Evolutionary conservation across 2,329 filamentous ascomycete genomes (phyloP).

Genomic region (Metarhizium humberi): DNA sequence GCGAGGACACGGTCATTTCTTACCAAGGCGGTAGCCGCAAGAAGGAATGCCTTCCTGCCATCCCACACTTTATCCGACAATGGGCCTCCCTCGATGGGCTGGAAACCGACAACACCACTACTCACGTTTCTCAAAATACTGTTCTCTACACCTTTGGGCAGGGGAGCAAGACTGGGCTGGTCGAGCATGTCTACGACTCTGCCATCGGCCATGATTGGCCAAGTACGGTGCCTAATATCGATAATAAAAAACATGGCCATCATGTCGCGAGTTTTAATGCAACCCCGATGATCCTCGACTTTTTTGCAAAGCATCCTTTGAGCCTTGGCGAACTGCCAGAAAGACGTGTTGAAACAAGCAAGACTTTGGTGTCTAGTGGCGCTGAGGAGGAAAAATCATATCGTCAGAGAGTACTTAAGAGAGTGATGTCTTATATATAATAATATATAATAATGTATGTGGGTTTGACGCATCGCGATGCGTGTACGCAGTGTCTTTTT

Average conservation of each 20-base stretch:
- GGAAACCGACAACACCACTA: conserved; percentile 7
- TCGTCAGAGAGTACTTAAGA: too few relatives aligned
- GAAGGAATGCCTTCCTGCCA: conserved; percentile 30
- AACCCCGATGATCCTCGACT: conserved; percentile 28
- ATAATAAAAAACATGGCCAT: conserved; percentile 20
- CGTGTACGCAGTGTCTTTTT: too few relatives aligned
- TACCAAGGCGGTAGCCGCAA: conserved; percentile 33
- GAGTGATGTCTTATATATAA: too few relatives aligned
- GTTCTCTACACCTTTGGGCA: conserved; percentile 22
- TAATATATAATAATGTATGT: too few relatives aligned
- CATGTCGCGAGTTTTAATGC: conserved; percentile 23
- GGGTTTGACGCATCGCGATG: too few relatives aligned
- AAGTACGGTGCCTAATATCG: conserved; percentile 23
- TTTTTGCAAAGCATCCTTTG: conserved; percentile 17
- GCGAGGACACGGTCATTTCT: conserved; percentile 32
- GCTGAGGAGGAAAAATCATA: too few relatives aligned
- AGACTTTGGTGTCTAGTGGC: too few relatives aligned
- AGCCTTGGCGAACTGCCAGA: too few relatives aligned
- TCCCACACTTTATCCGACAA: conserved; percentile 25
- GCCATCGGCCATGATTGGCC: conserved; percentile 28
- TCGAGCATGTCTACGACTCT: conserved; percentile 22
- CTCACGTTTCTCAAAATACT: conserved; percentile 11
- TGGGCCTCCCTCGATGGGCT: conserved; percentile 26
- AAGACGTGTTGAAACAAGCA: too few relatives aligned
- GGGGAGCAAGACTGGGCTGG: conserved; percentile 16